Percentiles rank a stretch among this genome's conserved stretches.
Evolutionary conservation across 75 land plant species (phyloP).

Genomic region (Cunninghamia lanceolata): DNA sequence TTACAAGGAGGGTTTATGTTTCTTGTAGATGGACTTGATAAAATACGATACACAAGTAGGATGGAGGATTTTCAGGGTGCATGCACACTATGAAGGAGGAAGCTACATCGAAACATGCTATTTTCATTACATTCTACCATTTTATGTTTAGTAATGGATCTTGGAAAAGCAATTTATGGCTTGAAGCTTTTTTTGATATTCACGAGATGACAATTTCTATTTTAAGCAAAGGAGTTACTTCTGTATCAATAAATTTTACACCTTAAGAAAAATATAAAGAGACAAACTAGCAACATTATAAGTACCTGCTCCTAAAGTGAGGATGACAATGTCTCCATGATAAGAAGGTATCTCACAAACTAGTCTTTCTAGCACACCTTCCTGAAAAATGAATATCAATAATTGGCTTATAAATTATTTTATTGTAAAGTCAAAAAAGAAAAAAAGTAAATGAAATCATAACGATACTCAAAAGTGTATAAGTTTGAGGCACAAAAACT

Average conservation of each 20-base stretch:
- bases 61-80: not conserved
- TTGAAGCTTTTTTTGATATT: no score
- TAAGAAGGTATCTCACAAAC: conserved; percentile 12
- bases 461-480: not conserved
- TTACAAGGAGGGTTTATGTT: no score
- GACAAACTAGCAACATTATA: not conserved
- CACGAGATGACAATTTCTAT: not conserved
- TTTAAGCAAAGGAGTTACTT: not conserved
- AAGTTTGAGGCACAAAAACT: not conserved
- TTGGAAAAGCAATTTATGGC: not conserved
- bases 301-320: conserved; percentile 42
- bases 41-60: not conserved
- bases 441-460: not conserved
- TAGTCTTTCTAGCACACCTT: conserved; percentile 27
- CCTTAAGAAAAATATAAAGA: not conserved
- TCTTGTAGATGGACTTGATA: not conserved
- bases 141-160: not conserved
- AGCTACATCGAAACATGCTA: not conserved
- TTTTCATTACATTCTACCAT: no score
- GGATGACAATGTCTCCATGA: conserved; percentile 17
- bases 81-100: not conserved
- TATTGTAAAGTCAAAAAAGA: not conserved
- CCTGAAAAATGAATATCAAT: conserved; percentile 6
- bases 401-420: not conserved
- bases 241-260: not conserved